A percentile compares a stretch with the other conserved stretches of the same genome.
Conservation (phyloP, 352 stramenopile species). For the Achlya hypogyna region DNA sequence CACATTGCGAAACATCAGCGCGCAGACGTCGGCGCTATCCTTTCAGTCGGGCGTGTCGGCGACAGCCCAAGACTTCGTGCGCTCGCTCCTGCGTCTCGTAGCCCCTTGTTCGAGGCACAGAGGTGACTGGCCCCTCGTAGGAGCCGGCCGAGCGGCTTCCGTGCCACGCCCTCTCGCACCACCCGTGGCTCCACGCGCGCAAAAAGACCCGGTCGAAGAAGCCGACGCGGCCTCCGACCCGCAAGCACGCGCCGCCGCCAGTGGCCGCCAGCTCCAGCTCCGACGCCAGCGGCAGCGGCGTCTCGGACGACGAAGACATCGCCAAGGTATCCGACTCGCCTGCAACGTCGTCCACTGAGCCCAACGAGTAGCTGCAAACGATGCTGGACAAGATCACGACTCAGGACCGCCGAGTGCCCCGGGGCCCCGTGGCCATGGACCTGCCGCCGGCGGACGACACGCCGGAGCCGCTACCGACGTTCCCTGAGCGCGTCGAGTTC, state of each 20-base stretch:
- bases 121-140: neutral
- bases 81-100: conserved; percentile 10
- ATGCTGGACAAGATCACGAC: conserved; percentile 17
- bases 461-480: neutral
- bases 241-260: neutral
- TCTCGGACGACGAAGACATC: conserved; percentile 6
- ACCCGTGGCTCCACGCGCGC: conserved; percentile 12
- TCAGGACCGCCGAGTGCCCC: neutral
- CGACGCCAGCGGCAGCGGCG: neutral
- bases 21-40: neutral
- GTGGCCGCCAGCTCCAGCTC: neutral
- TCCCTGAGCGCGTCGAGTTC: neutral
- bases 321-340: neutral
- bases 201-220: neutral
- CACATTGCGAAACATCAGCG: conserved; percentile 16
- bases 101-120: neutral
- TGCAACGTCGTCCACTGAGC: neutral
- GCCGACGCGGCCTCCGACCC: neutral
- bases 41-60: neutral
- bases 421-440: neutral
- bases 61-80: conserved; percentile 6
- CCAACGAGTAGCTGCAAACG: conserved; percentile 17
- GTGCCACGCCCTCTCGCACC: neutral
- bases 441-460: neutral
- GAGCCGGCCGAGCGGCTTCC: conserved; percentile 10